These are phyloP conservation scores for Boeremia lycopersici DNA, from an alignment of 2,329 filamentous ascomycete species.

Conservation along the genomic window DNA sequence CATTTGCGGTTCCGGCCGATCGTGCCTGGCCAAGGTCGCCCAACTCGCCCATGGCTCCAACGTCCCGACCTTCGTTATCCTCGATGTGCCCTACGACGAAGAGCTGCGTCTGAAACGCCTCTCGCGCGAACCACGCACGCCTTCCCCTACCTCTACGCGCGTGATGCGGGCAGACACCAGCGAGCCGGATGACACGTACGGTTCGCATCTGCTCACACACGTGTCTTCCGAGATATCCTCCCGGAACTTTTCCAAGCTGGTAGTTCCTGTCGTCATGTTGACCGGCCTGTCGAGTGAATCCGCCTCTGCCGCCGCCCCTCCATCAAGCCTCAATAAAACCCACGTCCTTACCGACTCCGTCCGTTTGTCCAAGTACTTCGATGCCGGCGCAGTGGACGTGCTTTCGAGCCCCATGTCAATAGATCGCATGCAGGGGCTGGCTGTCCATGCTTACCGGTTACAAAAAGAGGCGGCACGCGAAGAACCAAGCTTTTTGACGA, in stretches of 20 bases:
- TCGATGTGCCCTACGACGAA: conserved; percentile 52
- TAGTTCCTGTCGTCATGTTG: conserved; percentile 50
- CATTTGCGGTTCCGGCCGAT: conserved; percentile 48
- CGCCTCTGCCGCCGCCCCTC: conserved; percentile 36
- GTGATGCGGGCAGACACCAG: conserved; percentile 35
- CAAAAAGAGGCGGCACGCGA: conserved; percentile 77
- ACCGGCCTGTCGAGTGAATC: conserved; percentile 46
- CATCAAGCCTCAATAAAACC: conserved; percentile 42
- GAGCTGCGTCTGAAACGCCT: conserved; percentile 49
- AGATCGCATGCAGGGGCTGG: conserved; percentile 75
- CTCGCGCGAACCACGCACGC: conserved; percentile 49
- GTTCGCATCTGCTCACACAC: conserved; percentile 50
- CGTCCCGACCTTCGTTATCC: conserved; percentile 49
- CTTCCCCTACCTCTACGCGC: conserved; percentile 48
- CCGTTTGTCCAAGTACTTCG: conserved; percentile 73
- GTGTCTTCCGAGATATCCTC: conserved; percentile 51
- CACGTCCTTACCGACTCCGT: conserved; percentile 55
- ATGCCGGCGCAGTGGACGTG: conserved; percentile 86
- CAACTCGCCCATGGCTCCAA: conserved; percentile 44
- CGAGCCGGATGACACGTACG: conserved; percentile 51
- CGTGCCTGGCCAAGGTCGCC: conserved; percentile 46
- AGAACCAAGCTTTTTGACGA: conserved; percentile 72
- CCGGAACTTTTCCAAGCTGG: conserved; percentile 47
- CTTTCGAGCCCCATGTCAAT: conserved; percentile 78
- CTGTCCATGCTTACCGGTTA: conserved; percentile 82